phyloP scores from a whole-genome alignment of 2,329 filamentous ascomycete species.

The Macroventuria anomochaeta region DNA sequence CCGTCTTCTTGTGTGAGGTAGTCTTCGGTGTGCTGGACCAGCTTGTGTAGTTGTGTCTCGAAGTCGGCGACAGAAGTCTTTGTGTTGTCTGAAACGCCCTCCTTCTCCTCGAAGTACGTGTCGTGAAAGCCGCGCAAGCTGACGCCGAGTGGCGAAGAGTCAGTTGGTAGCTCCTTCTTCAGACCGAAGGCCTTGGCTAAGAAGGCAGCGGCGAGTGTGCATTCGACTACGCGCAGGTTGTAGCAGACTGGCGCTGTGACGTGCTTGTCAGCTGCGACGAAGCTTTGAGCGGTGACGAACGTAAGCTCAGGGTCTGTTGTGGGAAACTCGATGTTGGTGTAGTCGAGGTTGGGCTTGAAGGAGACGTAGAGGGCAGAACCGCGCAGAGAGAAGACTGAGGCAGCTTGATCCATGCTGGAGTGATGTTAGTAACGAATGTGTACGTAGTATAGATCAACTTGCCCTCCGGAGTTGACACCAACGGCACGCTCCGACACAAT shows the following conservation, averaged over 20 bases:
- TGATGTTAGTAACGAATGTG: conserved; percentile 27
- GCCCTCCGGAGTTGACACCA: conserved; percentile 95
- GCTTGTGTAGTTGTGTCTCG: conserved; percentile 71
- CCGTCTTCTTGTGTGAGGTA: conserved; percentile 80
- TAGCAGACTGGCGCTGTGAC: conserved; percentile 93
- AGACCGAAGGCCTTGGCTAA: conserved; percentile 66
- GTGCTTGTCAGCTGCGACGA: conserved; percentile 92
- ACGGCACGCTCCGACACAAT: conserved; percentile 94
- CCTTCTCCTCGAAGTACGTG: conserved; percentile 70
- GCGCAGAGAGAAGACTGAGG: conserved; percentile 88
- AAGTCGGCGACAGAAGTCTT: conserved; percentile 54
- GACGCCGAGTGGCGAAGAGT: conserved; percentile 81
- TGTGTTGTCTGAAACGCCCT: conserved; percentile 56
- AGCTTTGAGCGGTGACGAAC: conserved; percentile 94
- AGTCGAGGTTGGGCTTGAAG: conserved; percentile 80
- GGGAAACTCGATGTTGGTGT: conserved; percentile 81
- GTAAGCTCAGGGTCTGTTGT: conserved; percentile 80
- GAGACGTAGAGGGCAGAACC: conserved; percentile 89
- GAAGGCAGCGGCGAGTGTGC: conserved; percentile 80
- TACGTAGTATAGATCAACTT: conserved; percentile 40
- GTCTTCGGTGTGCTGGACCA: conserved; percentile 72
- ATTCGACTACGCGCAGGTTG: conserved; percentile 95
- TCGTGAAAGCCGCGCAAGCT: conserved; percentile 88
- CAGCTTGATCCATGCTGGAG: conserved; percentile 90
- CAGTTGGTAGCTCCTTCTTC: conserved; percentile 68